Base-by-base conservation (phyloP, 148 eudicot genomes). In the Cornus florida region DNA sequence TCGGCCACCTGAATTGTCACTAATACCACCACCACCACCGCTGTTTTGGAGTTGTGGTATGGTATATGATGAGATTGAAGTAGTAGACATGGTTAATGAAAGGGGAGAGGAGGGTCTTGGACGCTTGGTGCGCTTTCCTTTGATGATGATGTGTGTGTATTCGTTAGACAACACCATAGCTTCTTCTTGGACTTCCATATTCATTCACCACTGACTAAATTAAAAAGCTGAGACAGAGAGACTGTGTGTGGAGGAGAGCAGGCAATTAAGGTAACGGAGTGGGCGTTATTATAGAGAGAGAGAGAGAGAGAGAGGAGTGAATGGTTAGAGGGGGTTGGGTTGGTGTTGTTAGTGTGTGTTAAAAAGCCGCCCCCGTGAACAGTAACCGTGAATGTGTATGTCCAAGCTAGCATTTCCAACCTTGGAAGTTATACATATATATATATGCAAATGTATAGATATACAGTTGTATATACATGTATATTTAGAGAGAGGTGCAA, bases 121-220 rank as follows among this genome's bases (percentile, higher is more conserved):
- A 13, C 97, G 86, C 82, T 90, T 91, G 71, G 89, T 91, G 5
- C 92, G 82, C 84, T 87, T 91, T 16, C 91, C 90, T 74, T 90
- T 93, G 69, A 88, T 84, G 77, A 82, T 82, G 77, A 80, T 82
- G 78, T 56, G 75, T 4, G 38, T 70, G 71, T 62, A 22, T 14
- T 74, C 69, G 60, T 76, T 46, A 11, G 78, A 70, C 28, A 39
- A 4, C 10, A 56, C 75, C 71, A 76, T 69, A 7, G 74, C 66
- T 38, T 84, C 83, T 64, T 87, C 80, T 68, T 71, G 82, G 38
- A 53, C 39, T 50, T 81, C 76, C 85, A 86, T 82, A 12, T 31
- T 57, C 20, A 57, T 13, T 57, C 20, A 57, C 11, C 20, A 57
- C 64, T 5, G 5, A 57, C 28, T 28, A 28, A 28, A 28, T 28